Conservation (phyloP, 163 green algal genomes). For the Scenedesmus sp. region DNA sequence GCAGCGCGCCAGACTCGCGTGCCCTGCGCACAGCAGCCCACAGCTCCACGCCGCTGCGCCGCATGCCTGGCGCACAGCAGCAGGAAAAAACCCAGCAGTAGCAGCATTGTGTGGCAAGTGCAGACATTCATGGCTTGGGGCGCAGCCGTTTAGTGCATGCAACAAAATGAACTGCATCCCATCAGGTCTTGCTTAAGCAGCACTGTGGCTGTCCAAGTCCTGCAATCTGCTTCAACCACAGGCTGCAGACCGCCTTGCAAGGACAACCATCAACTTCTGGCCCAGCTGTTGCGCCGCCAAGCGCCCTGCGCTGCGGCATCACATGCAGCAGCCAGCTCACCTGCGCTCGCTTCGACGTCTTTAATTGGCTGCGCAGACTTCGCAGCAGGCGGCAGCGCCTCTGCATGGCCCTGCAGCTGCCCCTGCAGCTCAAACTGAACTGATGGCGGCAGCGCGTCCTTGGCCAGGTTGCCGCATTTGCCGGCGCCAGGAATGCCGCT, state of each 20-base stretch:
- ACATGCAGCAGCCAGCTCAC: background rate
- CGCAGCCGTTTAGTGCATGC: too few relatives aligned
- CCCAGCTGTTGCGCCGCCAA: too few relatives aligned
- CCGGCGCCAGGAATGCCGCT: background rate
- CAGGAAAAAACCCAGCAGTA: background rate
- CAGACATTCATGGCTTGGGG: background rate
- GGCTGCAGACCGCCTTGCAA: too few relatives aligned
- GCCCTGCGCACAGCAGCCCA: conserved; percentile 19
- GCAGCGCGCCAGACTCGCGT: background rate
- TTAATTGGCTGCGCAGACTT: background rate
- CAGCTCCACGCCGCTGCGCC: conserved; percentile 8
- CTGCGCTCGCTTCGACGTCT: background rate
- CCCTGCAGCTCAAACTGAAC: conserved; percentile 42
- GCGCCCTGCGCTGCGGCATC: background rate
- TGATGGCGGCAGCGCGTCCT: background rate
- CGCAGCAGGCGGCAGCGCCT: background rate
- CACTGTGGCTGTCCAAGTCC: too few relatives aligned
- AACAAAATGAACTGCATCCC: too few relatives aligned
- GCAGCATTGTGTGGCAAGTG: background rate
- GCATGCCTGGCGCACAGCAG: background rate
- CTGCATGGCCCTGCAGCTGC: conserved; percentile 17
- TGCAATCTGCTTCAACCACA: too few relatives aligned
- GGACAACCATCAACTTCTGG: too few relatives aligned
- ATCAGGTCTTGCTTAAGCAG: too few relatives aligned
- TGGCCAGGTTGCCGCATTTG: background rate